Conservation (phyloP, 129 eudicot species). For the Flaveria robusta region DNA sequence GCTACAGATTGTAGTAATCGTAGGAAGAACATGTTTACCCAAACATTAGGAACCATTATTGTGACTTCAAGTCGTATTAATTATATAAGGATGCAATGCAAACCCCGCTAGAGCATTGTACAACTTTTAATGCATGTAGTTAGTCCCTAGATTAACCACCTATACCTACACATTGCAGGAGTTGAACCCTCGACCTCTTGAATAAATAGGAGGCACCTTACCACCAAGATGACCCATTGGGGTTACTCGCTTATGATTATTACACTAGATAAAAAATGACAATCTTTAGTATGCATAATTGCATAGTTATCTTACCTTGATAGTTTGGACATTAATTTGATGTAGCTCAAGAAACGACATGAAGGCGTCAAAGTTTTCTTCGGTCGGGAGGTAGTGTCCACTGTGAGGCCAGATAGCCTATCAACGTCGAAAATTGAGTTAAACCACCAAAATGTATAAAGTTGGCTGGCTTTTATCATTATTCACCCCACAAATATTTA, state of each 20-base stretch:
- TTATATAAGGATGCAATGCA: too few species aligned
- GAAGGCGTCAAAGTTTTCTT: constrained; percentile 76
- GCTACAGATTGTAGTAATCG: too few species aligned
- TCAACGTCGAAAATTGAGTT: not conserved
- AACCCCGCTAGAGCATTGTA: not conserved
- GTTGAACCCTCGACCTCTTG: too few species aligned
- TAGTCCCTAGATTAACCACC: too few species aligned
- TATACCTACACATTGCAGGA: too few species aligned
- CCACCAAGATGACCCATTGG: too few species aligned
- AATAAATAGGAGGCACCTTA: too few species aligned
- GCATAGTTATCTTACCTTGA: constrained; percentile 53
- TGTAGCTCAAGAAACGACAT: constrained; percentile 65
- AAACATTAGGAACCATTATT: too few species aligned
- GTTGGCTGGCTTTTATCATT: not conserved
- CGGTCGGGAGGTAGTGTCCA: constrained; percentile 92
- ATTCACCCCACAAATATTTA: not conserved
- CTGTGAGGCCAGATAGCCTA: constrained; percentile 98
- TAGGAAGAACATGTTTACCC: too few species aligned
- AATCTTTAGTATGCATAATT: not conserved
- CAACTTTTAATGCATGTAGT: not conserved
- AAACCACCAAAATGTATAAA: not conserved
- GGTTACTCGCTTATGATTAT: not conserved
- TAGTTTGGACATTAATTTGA: constrained; percentile 51
- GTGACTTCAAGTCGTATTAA: too few species aligned
- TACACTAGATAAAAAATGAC: not conserved